Evolutionary conservation across 2,329 filamentous ascomycete species (phyloP).

Genomic region (Aspergillus phoenicis): DNA sequence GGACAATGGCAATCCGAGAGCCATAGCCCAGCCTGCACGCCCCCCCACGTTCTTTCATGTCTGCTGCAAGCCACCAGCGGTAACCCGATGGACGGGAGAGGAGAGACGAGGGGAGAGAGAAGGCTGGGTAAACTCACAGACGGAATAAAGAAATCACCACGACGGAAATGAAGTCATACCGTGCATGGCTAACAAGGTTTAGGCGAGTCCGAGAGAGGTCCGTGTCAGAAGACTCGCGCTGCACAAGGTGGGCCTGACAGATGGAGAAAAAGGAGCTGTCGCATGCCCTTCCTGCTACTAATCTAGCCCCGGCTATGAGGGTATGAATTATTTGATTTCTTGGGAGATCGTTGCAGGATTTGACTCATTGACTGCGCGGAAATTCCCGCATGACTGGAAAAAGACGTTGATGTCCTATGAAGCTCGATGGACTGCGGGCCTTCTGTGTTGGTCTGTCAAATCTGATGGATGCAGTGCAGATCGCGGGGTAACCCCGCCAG

Average conservation of each 20-base stretch:
- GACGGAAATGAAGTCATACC: neutral
- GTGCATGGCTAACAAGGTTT: neutral
- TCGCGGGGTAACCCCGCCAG: no score
- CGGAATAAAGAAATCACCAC: neutral
- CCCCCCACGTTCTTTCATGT: constrained; percentile 1
- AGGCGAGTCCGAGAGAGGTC: neutral
- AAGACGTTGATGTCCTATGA: neutral
- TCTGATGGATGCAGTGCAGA: no score
- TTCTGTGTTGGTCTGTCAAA: no score
- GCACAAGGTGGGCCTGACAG: neutral
- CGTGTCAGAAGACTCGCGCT: neutral
- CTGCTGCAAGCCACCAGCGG: neutral
- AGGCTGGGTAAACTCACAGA: neutral
- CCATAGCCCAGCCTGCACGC: neutral
- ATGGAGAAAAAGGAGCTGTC: neutral
- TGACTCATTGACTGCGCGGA: neutral
- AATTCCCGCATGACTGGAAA: neutral
- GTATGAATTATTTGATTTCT: neutral
- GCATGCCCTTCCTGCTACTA: neutral
- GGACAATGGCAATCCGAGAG: neutral
- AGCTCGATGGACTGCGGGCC: neutral
- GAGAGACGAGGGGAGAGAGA: neutral
- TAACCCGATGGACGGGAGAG: neutral
- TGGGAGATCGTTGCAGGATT: neutral
- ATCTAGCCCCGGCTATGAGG: neutral